A percentile compares a stretch with the other conserved stretches of the same genome.
phyloP scores from a whole-genome alignment of 2,329 filamentous ascomycete genomes.

The Diaporthe eres region DNA sequence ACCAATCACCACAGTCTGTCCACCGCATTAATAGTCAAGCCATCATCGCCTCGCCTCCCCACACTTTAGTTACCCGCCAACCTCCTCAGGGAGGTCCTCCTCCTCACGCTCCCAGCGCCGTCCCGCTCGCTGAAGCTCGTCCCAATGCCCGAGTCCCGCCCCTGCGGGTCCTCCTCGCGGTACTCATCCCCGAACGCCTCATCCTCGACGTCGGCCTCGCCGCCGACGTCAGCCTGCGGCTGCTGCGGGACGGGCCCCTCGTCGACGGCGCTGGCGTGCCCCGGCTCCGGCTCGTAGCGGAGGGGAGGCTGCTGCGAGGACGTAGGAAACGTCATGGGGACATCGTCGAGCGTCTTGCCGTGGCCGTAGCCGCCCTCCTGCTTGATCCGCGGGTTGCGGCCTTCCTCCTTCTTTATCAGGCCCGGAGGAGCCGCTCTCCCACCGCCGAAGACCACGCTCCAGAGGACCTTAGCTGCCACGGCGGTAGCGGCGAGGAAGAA shows the following conservation, averaged over 20 bases:
- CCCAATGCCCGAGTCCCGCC: constrained; percentile 64
- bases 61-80: neutral
- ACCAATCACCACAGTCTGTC: neutral
- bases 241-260: constrained; percentile 2
- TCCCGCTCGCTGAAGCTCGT: constrained; percentile 62
- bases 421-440: constrained; percentile 29
- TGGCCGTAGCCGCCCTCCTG: constrained; percentile 7
- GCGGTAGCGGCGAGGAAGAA: constrained; percentile 67
- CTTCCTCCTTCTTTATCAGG: constrained; percentile 48
- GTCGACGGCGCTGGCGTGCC: constrained; percentile 28
- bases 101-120: constrained; percentile 18
- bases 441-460: constrained; percentile 56
- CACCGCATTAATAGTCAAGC: neutral
- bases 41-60: neutral
- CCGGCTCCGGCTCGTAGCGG: constrained; percentile 48
- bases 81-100: constrained; percentile 34
- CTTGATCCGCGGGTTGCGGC: constrained; percentile 31
- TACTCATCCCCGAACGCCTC: constrained; percentile 54
- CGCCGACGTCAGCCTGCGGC: constrained; percentile 48
- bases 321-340: constrained; percentile 42
- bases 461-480: constrained; percentile 68
- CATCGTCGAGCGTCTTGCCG: constrained; percentile 34
- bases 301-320: constrained; percentile 39
- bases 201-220: constrained; percentile 63
- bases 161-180: constrained; percentile 47